Conservation (phyloP, 352 stramenopile species). For the Pythium brassicae region DNA sequence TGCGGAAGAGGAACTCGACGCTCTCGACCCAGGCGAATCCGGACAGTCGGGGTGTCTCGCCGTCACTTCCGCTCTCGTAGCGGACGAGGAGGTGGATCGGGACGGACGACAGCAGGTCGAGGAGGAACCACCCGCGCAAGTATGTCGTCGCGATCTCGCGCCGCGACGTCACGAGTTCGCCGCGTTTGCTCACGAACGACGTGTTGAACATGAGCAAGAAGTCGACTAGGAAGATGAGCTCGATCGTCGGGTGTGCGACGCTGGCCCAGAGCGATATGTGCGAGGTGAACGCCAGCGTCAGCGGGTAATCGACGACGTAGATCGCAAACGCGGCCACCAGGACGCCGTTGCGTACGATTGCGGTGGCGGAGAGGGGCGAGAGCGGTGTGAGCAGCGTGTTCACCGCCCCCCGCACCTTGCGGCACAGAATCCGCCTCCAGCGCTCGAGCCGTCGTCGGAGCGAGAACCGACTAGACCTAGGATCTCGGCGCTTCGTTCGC, state of each 20-base stretch:
- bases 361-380: too few species aligned
- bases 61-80: background rate
- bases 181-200: constrained; percentile 22
- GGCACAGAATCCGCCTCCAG: too few species aligned
- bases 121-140: constrained; percentile 17
- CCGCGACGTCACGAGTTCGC: constrained; percentile 17
- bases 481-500: too few species aligned
- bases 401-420: too few species aligned
- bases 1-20: constrained; percentile 15
- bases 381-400: too few species aligned
- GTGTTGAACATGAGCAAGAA: constrained; percentile 30
- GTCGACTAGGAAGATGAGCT: constrained; percentile 19
- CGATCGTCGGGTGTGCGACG: constrained; percentile 2
- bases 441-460: too few species aligned
- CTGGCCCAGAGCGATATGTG: background rate
- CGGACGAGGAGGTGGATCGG: too few species aligned
- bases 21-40: constrained; percentile 3
- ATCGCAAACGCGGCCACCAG: too few species aligned
- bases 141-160: constrained; percentile 22
- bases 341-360: too few species aligned
- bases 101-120: constrained; percentile 12
- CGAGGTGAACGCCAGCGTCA: constrained; percentile 29
- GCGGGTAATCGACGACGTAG: constrained; percentile 23
- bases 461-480: too few species aligned
- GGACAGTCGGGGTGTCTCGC: background rate